Conservation (phyloP, 2,329 filamentous ascomycete species). For the Apiospora malaysiana region DNA sequence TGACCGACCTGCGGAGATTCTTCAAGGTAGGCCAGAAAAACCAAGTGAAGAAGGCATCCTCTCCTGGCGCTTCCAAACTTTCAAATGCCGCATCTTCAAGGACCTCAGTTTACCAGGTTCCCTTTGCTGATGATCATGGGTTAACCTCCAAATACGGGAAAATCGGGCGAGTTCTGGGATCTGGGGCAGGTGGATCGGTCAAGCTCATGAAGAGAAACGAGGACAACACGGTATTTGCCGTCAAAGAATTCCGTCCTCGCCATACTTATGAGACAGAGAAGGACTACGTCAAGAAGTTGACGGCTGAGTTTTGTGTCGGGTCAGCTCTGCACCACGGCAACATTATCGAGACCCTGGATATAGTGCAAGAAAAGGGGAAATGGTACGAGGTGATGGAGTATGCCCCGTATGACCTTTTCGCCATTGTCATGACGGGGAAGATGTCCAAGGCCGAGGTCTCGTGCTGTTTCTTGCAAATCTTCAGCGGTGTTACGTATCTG, state of each 20-base stretch:
- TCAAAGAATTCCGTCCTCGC: constrained; percentile 93
- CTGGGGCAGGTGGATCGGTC: constrained; percentile 93
- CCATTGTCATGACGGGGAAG: constrained; percentile 98
- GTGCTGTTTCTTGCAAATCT: constrained; percentile 91
- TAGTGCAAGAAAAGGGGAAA: constrained; percentile 88
- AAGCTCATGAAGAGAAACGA: constrained; percentile 91
- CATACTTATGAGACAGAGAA: constrained; percentile 93
- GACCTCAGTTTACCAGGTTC: constrained; percentile 67
- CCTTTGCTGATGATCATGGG: constrained; percentile 93
- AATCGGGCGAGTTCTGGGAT: constrained; percentile 90
- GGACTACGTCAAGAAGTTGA: constrained; percentile 98
- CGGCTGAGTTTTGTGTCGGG: constrained; percentile 96
- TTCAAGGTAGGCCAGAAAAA: constrained; percentile 79
- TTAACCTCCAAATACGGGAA: constrained; percentile 93
- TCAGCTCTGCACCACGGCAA: constrained; percentile 97
- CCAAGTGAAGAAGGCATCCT: constrained; percentile 65
- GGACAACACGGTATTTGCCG: constrained; percentile 92
- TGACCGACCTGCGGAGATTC: constrained; percentile 96
- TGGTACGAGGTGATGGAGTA: constrained; percentile 99
- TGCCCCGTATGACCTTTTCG: constrained; percentile 93
- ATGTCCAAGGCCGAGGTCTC: constrained; percentile 92
- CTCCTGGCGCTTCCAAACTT: constrained; percentile 63
- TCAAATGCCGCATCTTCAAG: constrained; percentile 53
- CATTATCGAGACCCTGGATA: constrained; percentile 97
- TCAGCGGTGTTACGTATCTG: constrained; percentile 92